Percentiles rank a stretch among this genome's conserved stretches.
These are phyloP conservation scores for Candida ovalis DNA, from an alignment of 805 yeast species.

Conservation along the genomic window DNA sequence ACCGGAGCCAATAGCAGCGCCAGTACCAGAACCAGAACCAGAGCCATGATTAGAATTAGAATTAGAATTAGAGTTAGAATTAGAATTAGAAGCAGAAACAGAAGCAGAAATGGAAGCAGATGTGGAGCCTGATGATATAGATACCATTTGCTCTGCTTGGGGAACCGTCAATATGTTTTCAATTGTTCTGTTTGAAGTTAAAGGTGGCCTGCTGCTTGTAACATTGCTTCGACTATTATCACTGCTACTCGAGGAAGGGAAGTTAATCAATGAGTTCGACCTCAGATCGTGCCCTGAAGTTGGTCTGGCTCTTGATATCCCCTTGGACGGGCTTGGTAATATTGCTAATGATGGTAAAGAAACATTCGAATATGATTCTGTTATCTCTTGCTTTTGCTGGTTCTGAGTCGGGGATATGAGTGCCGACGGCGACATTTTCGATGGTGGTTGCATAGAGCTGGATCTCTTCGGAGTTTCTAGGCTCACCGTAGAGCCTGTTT, in stretches of 20 bases:
- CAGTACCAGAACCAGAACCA: no score
- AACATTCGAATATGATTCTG: neutral
- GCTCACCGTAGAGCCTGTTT: neutral
- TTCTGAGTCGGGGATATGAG: neutral
- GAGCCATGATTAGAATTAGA: no score
- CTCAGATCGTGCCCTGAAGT: neutral
- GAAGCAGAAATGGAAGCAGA: no score
- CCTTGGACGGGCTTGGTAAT: neutral
- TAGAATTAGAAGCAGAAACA: no score
- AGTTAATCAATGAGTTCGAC: neutral
- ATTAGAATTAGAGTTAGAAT: no score
- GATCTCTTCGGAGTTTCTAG: neutral
- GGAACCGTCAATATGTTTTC: neutral
- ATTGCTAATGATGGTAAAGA: neutral
- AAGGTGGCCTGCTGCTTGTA: neutral
- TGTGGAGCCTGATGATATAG: neutral
- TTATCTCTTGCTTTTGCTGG: neutral
- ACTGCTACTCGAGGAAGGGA: constrained; percentile 2
- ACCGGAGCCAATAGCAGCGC: neutral
- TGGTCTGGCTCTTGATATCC: neutral
- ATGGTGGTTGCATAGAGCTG: neutral
- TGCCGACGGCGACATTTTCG: neutral
- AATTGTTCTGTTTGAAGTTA: neutral
- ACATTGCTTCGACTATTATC: neutral
- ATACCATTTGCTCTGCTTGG: neutral